Evolutionary conservation across 257 asterid species (phyloP), one percentile per base, ranked within the genome.

Genomic region (Solanum corneliomulleri): DNA sequence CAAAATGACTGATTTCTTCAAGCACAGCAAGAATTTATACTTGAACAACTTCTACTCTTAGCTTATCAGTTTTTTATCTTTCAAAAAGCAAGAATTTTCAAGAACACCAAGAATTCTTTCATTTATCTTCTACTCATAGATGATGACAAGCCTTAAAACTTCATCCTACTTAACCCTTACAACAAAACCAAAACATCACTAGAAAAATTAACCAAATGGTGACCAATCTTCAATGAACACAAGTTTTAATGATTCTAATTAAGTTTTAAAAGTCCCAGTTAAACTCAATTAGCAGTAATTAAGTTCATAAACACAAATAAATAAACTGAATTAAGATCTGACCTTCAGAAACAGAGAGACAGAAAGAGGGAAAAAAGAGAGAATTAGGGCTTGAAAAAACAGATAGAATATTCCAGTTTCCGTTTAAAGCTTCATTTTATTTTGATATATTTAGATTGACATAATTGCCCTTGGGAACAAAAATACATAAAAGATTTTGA

Each of bases 321-420:
- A 29, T 21, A 23, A 80, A 49, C 69, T 81, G 45, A 81, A 81
- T 49, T 29, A 41, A 83, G 82, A 88, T 88, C 87, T 84, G 70
- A 88, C 87, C 89, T 87, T 87, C 45, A n/a, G 83, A 76, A 29
- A 47, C 3, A 45, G 39, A 56, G 35, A 2, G 71, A 66, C 78
- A 56, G 25, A 70, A 29, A 68, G 58, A 52, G 77, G 12, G 85
- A 44, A 68, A 75, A 68, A 37, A 81, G 35, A 71, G 45, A 77
- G 64, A 20, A 45, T 70, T 89, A 87, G 91, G 91, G 92, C 86
- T 85, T 88, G 89, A 78, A 25, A 16, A 44, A 29, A 6, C 11
- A 9, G 9, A 27, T 18, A 14, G 42, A 14, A 49, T 29, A 16
- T 78, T 45, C 66, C 16, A 15, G 45, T 15, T 78, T 49, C 18